Evolutionary conservation across 352 stramenopile genomes (phyloP).

Genomic region (Pythium folliculosum): DNA sequence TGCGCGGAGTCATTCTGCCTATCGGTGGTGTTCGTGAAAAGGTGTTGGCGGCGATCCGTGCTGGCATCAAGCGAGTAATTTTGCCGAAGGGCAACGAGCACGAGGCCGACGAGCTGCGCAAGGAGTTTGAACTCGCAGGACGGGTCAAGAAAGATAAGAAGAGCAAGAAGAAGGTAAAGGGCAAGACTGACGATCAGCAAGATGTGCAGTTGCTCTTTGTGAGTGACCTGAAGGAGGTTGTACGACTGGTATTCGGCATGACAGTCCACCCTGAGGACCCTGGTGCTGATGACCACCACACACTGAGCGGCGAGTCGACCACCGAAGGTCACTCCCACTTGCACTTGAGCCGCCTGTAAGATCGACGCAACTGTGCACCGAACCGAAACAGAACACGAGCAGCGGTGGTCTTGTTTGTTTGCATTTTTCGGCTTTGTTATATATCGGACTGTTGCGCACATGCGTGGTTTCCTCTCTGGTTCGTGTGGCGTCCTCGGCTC

Average conservation of each 20-base stretch:
- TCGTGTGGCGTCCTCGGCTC: too few relatives aligned
- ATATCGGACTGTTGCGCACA: conserved; percentile 21
- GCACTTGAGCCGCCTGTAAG: conserved; percentile 25
- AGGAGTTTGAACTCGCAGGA: conserved; percentile 47
- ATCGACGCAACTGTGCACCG: background rate
- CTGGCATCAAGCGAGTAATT: conserved; percentile 82
- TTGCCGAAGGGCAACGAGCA: conserved; percentile 72
- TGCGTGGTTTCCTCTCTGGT: conserved; percentile 5
- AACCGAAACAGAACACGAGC: too few relatives aligned
- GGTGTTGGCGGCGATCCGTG: conserved; percentile 83
- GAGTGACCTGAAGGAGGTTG: conserved; percentile 62
- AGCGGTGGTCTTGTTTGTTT: background rate
- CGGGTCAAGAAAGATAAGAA: conserved; percentile 21
- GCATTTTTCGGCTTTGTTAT: conserved; percentile 12
- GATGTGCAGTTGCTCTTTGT: conserved; percentile 68
- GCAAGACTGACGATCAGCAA: conserved; percentile 8
- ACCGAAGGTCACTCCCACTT: conserved; percentile 6
- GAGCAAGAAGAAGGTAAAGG: conserved; percentile 19
- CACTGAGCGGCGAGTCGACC: conserved; percentile 10
- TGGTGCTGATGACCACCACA: conserved; percentile 31
- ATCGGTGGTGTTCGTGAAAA: conserved; percentile 92
- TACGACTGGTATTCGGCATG: conserved; percentile 72
- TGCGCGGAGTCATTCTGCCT: conserved; percentile 87
- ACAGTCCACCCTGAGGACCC: conserved; percentile 34
- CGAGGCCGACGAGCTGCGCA: conserved; percentile 69